These are phyloP conservation scores for Salisapilia sapeloensis DNA, from an alignment of 352 stramenopile genomes.

Conservation along the genomic window DNA sequence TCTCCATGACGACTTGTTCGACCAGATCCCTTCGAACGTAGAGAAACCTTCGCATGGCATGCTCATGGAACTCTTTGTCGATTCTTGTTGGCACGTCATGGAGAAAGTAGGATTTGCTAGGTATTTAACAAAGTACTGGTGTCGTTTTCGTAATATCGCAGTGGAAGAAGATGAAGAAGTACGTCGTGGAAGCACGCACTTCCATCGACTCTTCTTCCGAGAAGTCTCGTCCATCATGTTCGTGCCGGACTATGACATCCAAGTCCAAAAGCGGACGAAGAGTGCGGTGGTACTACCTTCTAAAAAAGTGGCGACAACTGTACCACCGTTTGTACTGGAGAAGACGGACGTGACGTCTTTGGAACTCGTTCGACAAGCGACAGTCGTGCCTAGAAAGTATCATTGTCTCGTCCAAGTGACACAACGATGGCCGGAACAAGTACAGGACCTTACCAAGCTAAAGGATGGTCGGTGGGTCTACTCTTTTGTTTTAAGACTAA, in stretches of 20 bases:
- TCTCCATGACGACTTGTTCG: conserved; percentile 6
- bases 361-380: conserved; percentile 9
- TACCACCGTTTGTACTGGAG: conserved; percentile 24
- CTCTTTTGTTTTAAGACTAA: conserved; percentile 40
- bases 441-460: conserved; percentile 31
- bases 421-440: conserved; percentile 22
- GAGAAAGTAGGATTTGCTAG: conserved; percentile 29
- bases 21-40: conserved; percentile 2
- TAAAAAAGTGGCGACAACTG: conserved; percentile 9
- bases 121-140: conserved; percentile 25
- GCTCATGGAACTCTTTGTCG: conserved; percentile 41
- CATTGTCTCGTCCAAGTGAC: conserved; percentile 30
- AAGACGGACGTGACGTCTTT: conserved; percentile 27
- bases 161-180: conserved; percentile 16
- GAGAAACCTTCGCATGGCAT: conserved; percentile 15
- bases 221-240: conserved; percentile 54
- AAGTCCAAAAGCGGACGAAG: conserved; percentile 21
- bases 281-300: conserved; percentile 1
- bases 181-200: conserved; percentile 5
- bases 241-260: conserved; percentile 18
- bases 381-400: conserved; percentile 35
- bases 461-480: conserved; percentile 25
- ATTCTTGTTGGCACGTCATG: conserved; percentile 48
- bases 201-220: conserved; percentile 30
- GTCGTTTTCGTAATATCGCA: conserved; percentile 52